Conservation (phyloP, 2,329 filamentous ascomycete species). For the Monosporascus sp. region DNA sequence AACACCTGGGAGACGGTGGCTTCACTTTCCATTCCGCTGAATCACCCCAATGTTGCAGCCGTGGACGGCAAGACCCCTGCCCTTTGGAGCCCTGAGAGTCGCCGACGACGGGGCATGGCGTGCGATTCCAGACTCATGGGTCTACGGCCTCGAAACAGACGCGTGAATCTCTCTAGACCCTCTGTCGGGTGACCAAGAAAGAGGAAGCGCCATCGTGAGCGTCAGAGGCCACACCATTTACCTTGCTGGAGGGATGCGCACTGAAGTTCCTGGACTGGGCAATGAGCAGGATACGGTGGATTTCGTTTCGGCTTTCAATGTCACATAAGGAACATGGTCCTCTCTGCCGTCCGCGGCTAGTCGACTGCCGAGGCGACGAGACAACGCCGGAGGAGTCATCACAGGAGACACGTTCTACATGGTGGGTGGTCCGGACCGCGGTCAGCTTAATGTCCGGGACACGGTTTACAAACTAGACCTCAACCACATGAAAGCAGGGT, state of each 20-base stretch:
- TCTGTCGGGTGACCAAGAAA: conserved; percentile 21
- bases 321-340: conserved; percentile 20
- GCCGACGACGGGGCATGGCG: conserved; percentile 20
- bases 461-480: conserved; percentile 32
- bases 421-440: conserved; percentile 28
- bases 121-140: conserved; percentile 20
- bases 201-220: conserved; percentile 29
- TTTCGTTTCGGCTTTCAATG: conserved; percentile 27
- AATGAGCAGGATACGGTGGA: conserved; percentile 8
- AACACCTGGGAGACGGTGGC: too few species aligned
- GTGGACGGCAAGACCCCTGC: conserved; percentile 33
- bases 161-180: conserved; percentile 22
- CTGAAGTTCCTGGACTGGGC: conserved; percentile 16
- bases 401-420: conserved; percentile 31
- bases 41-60: conserved; percentile 32
- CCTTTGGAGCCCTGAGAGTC: conserved; percentile 30
- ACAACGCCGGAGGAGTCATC: conserved; percentile 29
- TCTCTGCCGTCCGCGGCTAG: conserved; percentile 12
- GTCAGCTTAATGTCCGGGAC: conserved; percentile 26
- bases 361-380: conserved; percentile 27
- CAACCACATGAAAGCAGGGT: conserved; percentile 16
- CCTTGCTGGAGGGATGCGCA: conserved; percentile 32
- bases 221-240: conserved; percentile 27
- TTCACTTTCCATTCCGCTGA: too few species aligned
- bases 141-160: conserved; percentile 24